phyloP scores from a whole-genome alignment of 371 early-diverging fungal genomes.

The Cladochytrium tenue region DNA sequence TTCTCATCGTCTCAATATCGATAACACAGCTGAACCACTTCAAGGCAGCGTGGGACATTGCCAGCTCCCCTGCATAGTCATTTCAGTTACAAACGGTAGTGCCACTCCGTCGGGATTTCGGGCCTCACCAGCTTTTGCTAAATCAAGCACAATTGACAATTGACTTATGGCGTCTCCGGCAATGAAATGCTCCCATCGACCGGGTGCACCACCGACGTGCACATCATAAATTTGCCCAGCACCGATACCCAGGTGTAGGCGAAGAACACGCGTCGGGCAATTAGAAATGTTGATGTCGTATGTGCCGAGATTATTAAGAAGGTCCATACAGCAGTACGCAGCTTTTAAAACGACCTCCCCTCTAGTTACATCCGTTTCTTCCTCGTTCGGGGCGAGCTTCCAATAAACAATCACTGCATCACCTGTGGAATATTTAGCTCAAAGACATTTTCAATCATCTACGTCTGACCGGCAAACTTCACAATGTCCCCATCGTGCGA shows the following conservation, averaged over 20 bases:
- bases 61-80: slow-evolving; percentile 41
- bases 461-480: slow-evolving; percentile 49
- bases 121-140: slow-evolving; percentile 49
- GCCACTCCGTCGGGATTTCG: neutral
- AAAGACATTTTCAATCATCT: neutral
- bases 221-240: slow-evolving; percentile 54
- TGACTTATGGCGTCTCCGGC: slow-evolving; percentile 57
- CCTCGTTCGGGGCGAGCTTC: slow-evolving; percentile 29
- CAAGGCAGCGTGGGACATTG: slow-evolving; percentile 50
- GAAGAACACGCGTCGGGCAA: slow-evolving; percentile 32
- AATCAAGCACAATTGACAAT: slow-evolving; percentile 47
- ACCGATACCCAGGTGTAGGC: slow-evolving; percentile 58
- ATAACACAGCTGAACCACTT: slow-evolving; percentile 36
- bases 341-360: slow-evolving; percentile 55
- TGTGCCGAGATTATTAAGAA: slow-evolving; percentile 41
- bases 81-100: neutral
- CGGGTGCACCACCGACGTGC: slow-evolving; percentile 49
- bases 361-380: slow-evolving; percentile 23
- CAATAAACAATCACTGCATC: slow-evolving; percentile 61
- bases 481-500: slow-evolving; percentile 57
- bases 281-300: slow-evolving; percentile 48
- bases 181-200: slow-evolving; percentile 60
- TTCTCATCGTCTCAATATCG: slow-evolving; percentile 37
- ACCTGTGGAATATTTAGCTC: slow-evolving; percentile 22
- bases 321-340: slow-evolving; percentile 49